Evolutionary conservation across 2,329 filamentous ascomycete species (phyloP), one percentile per base, ranked within the genome.

Genomic region (Pezicula radicicola): DNA sequence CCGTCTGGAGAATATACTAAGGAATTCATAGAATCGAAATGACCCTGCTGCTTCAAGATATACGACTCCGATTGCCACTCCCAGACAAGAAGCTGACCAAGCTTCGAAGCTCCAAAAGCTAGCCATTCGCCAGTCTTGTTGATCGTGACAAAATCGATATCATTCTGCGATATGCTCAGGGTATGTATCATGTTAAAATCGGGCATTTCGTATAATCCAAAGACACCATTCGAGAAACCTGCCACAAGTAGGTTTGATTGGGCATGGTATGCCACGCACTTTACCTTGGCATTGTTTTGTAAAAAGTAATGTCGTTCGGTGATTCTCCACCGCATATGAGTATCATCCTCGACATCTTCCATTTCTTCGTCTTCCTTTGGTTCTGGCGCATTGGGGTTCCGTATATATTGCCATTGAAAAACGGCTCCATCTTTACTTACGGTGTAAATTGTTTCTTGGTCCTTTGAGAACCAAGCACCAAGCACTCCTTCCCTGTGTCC

Each of bases 21-120:
- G 0, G 91, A 83, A 70, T 97, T 97, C 83, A 97, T 92, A 2
- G 91, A 88, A 68, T 99, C 94, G 59, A 96, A 92, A 71, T 99
- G 94, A 0, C 93, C 94, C 70, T 97, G 94, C 66, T 99, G 94
- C 72, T 99, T 99, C 45, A 99, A 76, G 53, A 99, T 95, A 70
- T 99, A 99, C 6, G 93, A 97, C 70, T 99, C 95, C 0, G 94
- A 99, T 68, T 97, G 93, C 92, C 95, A 99, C 69, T 99, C 94
- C 94, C 94, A 99, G 4, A 99, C 94, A 4, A 99, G 75, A n/a
- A 99, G 77, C 67, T 99, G 94, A 1, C 95, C 95, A 5, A 96
- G 79, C 63, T 95, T 95, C 2, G 94, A 96, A 0, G 95, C 94
- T 13, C 93, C 94, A 68, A 99, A 97, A 0, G 95, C 95, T 19